A percentile compares a stretch with the other conserved stretches of the same genome.
phyloP scores from a whole-genome alignment of 2,329 filamentous ascomycete species.

The Penicillium sp. region DNA sequence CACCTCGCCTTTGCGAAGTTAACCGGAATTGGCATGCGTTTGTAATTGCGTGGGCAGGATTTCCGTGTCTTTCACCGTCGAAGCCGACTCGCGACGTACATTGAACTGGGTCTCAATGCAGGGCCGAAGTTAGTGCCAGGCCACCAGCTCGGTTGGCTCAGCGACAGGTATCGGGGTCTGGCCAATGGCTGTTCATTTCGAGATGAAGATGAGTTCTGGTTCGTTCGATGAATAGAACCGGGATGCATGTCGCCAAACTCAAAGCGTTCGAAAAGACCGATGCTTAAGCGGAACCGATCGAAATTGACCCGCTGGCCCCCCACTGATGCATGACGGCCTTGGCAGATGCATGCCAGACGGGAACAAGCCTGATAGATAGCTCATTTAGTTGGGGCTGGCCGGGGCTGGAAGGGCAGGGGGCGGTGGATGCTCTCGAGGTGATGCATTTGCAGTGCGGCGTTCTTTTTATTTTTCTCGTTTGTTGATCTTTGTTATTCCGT shows the following conservation, averaged over 20 bases:
- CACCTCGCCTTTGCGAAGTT: constrained; percentile 10
- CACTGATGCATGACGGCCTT: constrained; percentile 17
- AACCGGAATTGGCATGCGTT: constrained; percentile 11
- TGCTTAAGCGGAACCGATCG: constrained; percentile 15
- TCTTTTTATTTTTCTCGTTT: background rate
- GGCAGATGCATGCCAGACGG: constrained; percentile 13
- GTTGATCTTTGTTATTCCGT: background rate
- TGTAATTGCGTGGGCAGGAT: constrained; percentile 5
- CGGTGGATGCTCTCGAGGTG: background rate
- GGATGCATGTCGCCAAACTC: constrained; percentile 12
- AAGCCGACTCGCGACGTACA: constrained; percentile 10
- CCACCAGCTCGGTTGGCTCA: constrained; percentile 18
- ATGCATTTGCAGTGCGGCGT: background rate
- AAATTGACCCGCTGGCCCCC: constrained; percentile 5
- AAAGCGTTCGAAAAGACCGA: constrained; percentile 13
- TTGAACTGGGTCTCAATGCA: constrained; percentile 14
- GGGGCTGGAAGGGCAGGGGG: background rate
- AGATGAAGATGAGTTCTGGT: constrained; percentile 11
- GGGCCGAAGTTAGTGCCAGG: constrained; percentile 15
- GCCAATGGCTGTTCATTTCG: constrained; percentile 13
- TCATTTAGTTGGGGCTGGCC: background rate
- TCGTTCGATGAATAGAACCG: constrained; percentile 9
- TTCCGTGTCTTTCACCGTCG: constrained; percentile 12
- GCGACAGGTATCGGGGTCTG: constrained; percentile 12
- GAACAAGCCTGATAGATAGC: constrained; percentile 11